Evolutionary conservation across 2,329 filamentous ascomycete genomes (phyloP), one percentile per base, ranked within the genome.

Genomic region (Chaetomiaceae sp.): DNA sequence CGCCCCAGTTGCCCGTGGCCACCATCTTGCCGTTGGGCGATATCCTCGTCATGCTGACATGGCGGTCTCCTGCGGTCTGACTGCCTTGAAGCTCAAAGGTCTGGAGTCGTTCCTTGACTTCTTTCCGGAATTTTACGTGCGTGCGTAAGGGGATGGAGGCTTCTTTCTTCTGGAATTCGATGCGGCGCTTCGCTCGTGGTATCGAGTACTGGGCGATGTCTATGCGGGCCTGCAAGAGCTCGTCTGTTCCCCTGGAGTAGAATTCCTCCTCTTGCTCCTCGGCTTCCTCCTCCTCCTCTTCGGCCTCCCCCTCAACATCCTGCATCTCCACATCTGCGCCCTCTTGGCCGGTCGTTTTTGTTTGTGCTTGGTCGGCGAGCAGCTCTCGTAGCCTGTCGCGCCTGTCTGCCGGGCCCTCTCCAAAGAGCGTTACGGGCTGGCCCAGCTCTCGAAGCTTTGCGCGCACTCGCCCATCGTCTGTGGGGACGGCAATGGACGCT

Each of bases 381-480:
- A 96, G 73, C 62, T 89, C 87, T 57, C 93, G 83, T 62, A 99
- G 70, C 57, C 93, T 82, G 64, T 96, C 91, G 72, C 95, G 80
- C 53, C 93, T 78, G 62, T 97, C 92, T 21, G 81, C 84, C 1
- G 85, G 85, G 0, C 88, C 89, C 71, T 99, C 93, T 52, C 91
- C 93, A 58, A 99, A 99, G 0, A 97, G 76, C 0, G 92, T 99
- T 49, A 97, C 83, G 10, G 93, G 93, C 65, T 99, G 87, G n/a
- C 88, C 89, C 57, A 96, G 77, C 62, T 93, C 86, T 58, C 93
- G 83, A 53, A 97, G 78, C 58, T 82, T 83, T 33, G 83, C 76
- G 54, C 90, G 87, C 42, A 99, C 91, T 62, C 87, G 83, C 55
- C 80, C 84, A 73, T 99, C 93, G 66, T 96, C 91, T 48, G 95